A percentile compares a stretch with the other conserved stretches of the same genome.
phyloP scores from a whole-genome alignment of 176 grass and related monocot species.

The Juncus inflexus region DNA sequence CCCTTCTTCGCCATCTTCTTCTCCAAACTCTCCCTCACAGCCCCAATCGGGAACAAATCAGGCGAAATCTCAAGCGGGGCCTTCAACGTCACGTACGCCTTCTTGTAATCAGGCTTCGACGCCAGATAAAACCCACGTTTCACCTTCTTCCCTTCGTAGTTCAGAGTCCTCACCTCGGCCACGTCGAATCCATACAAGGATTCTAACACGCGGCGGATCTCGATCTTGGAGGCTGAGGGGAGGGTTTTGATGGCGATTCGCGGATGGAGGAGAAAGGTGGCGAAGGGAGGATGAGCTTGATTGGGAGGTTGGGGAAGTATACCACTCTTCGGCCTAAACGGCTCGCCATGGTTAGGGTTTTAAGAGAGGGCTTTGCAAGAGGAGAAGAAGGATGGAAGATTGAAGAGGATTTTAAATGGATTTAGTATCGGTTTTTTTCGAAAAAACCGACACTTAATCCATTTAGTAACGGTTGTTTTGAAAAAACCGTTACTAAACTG shows the following conservation, averaged over 20 bases:
- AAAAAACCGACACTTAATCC: no score
- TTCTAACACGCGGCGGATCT: slow-evolving; percentile 88
- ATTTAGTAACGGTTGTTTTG: no score
- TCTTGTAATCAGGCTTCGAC: slow-evolving; percentile 93
- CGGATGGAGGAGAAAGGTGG: slow-evolving; percentile 74
- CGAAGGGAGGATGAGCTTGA: slow-evolving; percentile 78
- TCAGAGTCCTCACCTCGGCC: slow-evolving; percentile 83
- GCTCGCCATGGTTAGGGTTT: slow-evolving; percentile 57
- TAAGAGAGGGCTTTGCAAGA: not conserved
- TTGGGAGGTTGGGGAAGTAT: slow-evolving; percentile 82
- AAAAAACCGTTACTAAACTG: no score
- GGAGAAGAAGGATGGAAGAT: not conserved
- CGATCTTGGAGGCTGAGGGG: slow-evolving; percentile 94
- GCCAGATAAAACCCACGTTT: slow-evolving; percentile 48
- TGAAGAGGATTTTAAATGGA: not conserved
- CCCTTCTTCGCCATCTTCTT: slow-evolving; percentile 53
- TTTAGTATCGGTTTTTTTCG: no score
- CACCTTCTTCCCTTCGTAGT: slow-evolving; percentile 89
- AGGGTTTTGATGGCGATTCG: slow-evolving; percentile 79
- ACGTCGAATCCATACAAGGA: slow-evolving; percentile 83
- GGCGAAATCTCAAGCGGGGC: slow-evolving; percentile 63
- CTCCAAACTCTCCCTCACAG: slow-evolving; percentile 53
- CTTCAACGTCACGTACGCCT: slow-evolving; percentile 85
- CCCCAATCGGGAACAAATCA: slow-evolving; percentile 76
- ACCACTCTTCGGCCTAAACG: slow-evolving; percentile 86